These are phyloP conservation scores for Aspergillus hortae DNA, from an alignment of 2,329 filamentous ascomycete species.

Conservation along the genomic window DNA sequence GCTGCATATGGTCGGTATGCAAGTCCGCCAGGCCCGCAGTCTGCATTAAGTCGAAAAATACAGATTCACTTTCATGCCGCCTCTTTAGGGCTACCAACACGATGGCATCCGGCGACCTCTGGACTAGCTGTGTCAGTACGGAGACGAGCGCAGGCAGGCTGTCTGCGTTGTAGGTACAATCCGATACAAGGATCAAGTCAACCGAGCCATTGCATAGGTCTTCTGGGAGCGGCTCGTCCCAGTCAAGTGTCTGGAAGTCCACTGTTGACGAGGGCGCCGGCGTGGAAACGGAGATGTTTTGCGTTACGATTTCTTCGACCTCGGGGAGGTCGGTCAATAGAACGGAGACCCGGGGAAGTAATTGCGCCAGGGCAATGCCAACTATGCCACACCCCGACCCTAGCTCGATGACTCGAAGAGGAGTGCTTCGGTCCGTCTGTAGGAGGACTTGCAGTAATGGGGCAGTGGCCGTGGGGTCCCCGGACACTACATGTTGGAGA, in stretches of 20 bases:
- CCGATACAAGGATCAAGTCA: constrained; percentile 63
- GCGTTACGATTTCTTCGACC: constrained; percentile 57
- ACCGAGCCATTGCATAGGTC: constrained; percentile 38
- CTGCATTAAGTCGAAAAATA: constrained; percentile 63
- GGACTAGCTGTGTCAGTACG: constrained; percentile 51
- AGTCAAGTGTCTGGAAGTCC: constrained; percentile 57
- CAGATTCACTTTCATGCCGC: constrained; percentile 61
- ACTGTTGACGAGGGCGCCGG: constrained; percentile 42
- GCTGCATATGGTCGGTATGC: constrained; percentile 29
- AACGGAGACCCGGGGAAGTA: constrained; percentile 51
- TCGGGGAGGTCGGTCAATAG: constrained; percentile 65
- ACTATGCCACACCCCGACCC: constrained; percentile 68
- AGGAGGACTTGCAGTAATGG: constrained; percentile 33
- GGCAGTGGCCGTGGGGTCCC: constrained; percentile 19
- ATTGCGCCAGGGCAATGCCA: constrained; percentile 59
- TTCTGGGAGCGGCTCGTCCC: constrained; percentile 53
- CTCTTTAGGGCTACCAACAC: constrained; percentile 64
- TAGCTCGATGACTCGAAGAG: constrained; percentile 58
- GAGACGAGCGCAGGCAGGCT: constrained; percentile 61
- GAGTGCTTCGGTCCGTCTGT: constrained; percentile 19
- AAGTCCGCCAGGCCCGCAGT: constrained; percentile 32
- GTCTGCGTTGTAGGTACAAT: constrained; percentile 71
- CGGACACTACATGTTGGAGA: constrained; percentile 43
- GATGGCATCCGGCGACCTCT: constrained; percentile 47
- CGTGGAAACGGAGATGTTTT: constrained; percentile 50